A percentile compares a stretch with the other conserved stretches of the same genome.
Evolutionary conservation across 2,329 filamentous ascomycete genomes (phyloP).

Genomic region (Penicillium digitatum): DNA sequence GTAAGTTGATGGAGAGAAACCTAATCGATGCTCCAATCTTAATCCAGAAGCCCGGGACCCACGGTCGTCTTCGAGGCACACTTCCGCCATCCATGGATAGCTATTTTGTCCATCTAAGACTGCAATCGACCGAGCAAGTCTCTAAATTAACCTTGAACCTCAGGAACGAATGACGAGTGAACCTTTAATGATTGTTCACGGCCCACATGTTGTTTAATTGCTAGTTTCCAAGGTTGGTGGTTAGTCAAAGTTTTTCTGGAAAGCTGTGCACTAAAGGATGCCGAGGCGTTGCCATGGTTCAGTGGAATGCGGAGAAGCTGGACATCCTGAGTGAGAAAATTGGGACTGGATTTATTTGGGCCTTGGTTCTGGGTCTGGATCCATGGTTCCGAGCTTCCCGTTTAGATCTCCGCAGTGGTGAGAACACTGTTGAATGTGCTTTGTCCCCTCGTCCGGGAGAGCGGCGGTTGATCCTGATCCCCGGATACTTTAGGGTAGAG

Average conservation of each 20-base stretch:
- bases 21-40: conserved; percentile 1
- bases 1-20: conserved; percentile 1
- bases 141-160: background rate
- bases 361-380: background rate
- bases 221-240: background rate
- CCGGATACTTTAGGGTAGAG: background rate
- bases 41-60: conserved; percentile 10
- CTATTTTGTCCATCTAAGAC: conserved; percentile 1
- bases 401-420: conserved; percentile 1
- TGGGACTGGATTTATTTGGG: background rate
- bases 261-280: background rate
- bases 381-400: background rate
- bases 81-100: conserved; percentile 11
- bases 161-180: background rate
- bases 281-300: background rate
- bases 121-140: conserved; percentile 1
- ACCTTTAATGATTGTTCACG: background rate
- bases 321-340: background rate
- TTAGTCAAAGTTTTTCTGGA: background rate
- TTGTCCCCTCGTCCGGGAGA: conserved; percentile 1
- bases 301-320: conserved; percentile 3
- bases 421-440: background rate
- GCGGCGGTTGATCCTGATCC: conserved; percentile 2
- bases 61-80: conserved; percentile 16
- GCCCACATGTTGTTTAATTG: background rate